Evolutionary conservation across 305 asterid genomes (phyloP).

Genomic region (Euphrasia arctica): DNA sequence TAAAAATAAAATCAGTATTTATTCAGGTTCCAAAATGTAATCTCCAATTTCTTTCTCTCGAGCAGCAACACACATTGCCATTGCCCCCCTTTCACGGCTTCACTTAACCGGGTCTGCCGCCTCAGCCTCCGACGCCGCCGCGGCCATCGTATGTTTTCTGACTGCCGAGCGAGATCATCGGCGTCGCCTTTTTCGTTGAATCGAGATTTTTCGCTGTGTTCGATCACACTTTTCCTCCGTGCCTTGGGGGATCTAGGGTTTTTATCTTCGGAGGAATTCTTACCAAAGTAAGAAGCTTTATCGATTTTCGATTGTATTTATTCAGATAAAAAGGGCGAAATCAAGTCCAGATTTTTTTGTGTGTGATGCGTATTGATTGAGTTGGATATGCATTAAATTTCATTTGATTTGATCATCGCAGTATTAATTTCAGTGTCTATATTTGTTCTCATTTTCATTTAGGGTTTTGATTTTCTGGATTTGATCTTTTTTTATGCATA

Average conservation of each 20-base stretch:
- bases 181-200: constrained; percentile 3
- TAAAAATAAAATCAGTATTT: too few relatives aligned
- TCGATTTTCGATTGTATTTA: constrained; percentile 19
- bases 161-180: not conserved
- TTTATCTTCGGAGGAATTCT: constrained; percentile 24
- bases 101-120: constrained; percentile 25
- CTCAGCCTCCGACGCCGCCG: constrained; percentile 14
- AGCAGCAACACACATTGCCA: not conserved
- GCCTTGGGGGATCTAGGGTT: constrained; percentile 31
- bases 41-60: too few relatives aligned
- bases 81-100: constrained; percentile 3
- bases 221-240: not conserved
- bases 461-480: constrained; percentile 24
- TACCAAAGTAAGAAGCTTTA: constrained; percentile 27
- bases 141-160: not conserved
- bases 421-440: not conserved
- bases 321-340: not conserved
- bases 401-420: constrained; percentile 14
- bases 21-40: too few relatives aligned
- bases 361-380: not conserved
- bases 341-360: too few relatives aligned
- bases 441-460: constrained; percentile 1
- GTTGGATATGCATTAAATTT: not conserved
- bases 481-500: not conserved
- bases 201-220: constrained; percentile 23